Evolutionary conservation across 352 stramenopile genomes (phyloP), one percentile per base, ranked within the genome.

Genomic region (Phytophthora brassicae): DNA sequence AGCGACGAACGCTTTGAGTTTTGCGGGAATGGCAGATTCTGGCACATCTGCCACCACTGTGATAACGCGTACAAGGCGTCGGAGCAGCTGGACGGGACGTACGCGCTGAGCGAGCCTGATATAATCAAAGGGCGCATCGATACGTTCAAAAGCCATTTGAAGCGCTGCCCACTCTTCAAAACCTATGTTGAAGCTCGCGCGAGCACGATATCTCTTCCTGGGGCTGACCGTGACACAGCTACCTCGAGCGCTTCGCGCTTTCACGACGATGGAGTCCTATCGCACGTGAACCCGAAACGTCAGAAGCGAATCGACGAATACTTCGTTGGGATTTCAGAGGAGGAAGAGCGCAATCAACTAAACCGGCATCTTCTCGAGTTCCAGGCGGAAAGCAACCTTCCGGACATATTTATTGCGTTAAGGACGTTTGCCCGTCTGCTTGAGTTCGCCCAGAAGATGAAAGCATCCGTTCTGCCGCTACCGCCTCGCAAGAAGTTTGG

Each of bases 331-430:
- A 38, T 46, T 23, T 36, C 33, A 5, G 9, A 46, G 11, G 20
- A 45, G 19, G 35, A 36, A 6, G 31, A 56, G 20, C 9, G 14
- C 11, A 46, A 56, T 2, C 14, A 26, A n/a, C 38, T 56, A 12
- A 28, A 46, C 1, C 48, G 48, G 20, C 5, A n/a, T 14, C 36
- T 58, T 42, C 23, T 49, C 23, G 23, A 58, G 1, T 58, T 58
- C 14, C 36, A 58, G 20, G 50, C 36, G 5, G 50, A 58, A 11
- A 26, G 9, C 20, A 47, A 23, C 9, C 50, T 58, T 22, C 36
- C 36, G 0, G 50, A 58, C 3, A 58, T 13, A 6, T 58, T 58
- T 49, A 41, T 58, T 39, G 50, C 20, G 38, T 11, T 12, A 14
- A 29, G 20, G 3, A 23, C 50, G 1, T 17, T 20, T 19, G 36